Evolutionary conservation across 257 asterid species (phyloP).

Genomic region (Salvia hispanica): DNA sequence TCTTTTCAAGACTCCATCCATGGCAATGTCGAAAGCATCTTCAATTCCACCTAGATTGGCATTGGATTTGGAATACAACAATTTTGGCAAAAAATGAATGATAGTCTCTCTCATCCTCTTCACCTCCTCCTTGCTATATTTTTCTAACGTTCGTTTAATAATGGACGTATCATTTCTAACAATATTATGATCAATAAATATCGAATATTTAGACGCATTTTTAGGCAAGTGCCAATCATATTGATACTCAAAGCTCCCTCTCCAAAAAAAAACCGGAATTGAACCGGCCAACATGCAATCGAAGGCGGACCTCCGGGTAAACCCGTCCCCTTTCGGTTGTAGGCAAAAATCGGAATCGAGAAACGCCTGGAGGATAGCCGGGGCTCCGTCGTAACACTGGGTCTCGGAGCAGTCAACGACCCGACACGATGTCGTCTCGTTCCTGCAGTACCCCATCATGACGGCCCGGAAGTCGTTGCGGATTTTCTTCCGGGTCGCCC

Average conservation of each 20-base stretch:
- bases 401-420: slow-evolving; percentile 52
- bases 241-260: slow-evolving; percentile 50
- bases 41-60: slow-evolving; percentile 26
- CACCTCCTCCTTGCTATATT: slow-evolving; percentile 36
- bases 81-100: slow-evolving; percentile 37
- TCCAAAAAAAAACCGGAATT: slow-evolving; percentile 63
- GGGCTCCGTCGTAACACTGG: slow-evolving; percentile 56
- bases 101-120: slow-evolving; percentile 43
- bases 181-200: slow-evolving; percentile 42
- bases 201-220: slow-evolving; percentile 37
- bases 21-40: slow-evolving; percentile 52
- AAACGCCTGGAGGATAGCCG: slow-evolving; percentile 53
- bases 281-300: slow-evolving; percentile 70
- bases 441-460: slow-evolving; percentile 46
- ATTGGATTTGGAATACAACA: slow-evolving; percentile 46
- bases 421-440: slow-evolving; percentile 35
- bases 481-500: slow-evolving; percentile 59
- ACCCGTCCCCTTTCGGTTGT: slow-evolving; percentile 70
- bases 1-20: slow-evolving; percentile 48
- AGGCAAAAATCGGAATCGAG: slow-evolving; percentile 59
- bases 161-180: slow-evolving; percentile 46
- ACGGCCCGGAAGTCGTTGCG: slow-evolving; percentile 55
- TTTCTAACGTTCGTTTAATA: slow-evolving; percentile 31
- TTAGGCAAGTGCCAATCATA: slow-evolving; percentile 61
- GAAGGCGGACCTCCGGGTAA: slow-evolving; percentile 53